A percentile compares a stretch with the other conserved stretches of the same genome.
Evolutionary conservation across 805 yeast species (phyloP).

Genomic region (Myxozyma sirexii): DNA sequence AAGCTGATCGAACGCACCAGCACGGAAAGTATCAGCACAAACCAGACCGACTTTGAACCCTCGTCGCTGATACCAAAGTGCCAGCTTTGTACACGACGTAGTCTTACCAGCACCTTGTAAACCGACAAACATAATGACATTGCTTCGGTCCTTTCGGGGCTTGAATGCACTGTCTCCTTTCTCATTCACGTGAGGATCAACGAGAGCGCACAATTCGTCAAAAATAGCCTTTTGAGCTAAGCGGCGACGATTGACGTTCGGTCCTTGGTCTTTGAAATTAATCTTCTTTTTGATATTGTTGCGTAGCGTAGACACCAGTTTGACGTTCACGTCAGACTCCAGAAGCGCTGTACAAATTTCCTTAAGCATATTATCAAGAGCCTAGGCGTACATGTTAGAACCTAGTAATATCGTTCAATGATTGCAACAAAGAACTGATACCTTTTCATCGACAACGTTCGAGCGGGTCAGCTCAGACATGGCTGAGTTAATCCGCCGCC

Average conservation of each 20-base stretch:
- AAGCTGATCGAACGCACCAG: conserved; percentile 98
- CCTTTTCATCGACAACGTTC: conserved; percentile 58
- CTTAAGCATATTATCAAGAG: conserved; percentile 73
- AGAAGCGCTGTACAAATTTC: conserved; percentile 87
- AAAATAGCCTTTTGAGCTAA: conserved; percentile 87
- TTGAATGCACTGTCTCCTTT: conserved; percentile 55
- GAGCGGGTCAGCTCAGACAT: conserved; percentile 64
- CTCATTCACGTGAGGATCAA: conserved; percentile 59
- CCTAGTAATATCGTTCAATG: neutral
- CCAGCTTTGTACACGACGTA: conserved; percentile 89
- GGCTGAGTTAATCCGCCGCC: conserved; percentile 74
- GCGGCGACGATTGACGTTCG: conserved; percentile 70
- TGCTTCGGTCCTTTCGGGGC: conserved; percentile 79
- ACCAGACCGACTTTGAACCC: conserved; percentile 95
- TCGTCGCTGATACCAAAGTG: conserved; percentile 88
- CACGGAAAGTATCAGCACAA: conserved; percentile 99
- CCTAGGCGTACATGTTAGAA: conserved; percentile 40
- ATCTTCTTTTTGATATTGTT: conserved; percentile 66
- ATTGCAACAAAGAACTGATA: neutral
- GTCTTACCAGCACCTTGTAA: conserved; percentile 99
- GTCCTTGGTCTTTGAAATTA: conserved; percentile 54
- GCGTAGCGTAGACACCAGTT: conserved; percentile 75
- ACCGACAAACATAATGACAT: conserved; percentile 96
- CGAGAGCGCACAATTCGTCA: conserved; percentile 85
- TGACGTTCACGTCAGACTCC: conserved; percentile 92